Evolutionary conservation across 2,329 filamentous ascomycete genomes (phyloP), one percentile per base, ranked within the genome.

Genomic region (Ascochyta fabae): DNA sequence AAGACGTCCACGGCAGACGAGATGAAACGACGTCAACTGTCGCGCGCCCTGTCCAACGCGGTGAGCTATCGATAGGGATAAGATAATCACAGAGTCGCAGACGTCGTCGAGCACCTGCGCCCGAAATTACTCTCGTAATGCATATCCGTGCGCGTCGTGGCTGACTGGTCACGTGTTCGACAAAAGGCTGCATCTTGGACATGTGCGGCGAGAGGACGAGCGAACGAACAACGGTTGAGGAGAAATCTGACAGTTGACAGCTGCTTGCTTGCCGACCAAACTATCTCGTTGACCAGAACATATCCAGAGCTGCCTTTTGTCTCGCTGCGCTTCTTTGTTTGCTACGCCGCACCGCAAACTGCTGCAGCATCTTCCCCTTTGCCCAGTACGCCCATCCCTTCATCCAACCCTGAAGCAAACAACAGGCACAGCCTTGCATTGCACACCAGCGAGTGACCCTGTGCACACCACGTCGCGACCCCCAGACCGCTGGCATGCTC

Each of bases 1-100:
- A 16, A 43, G 24, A 42, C 13, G 31, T 41, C n/a, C 16, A 23
- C 33, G 42, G 36, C 36, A 49, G 47, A 56, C 33, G 38, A 56
- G 42, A 51, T 33, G 48, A 44, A 44, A 43, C 53, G 33, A 42
- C 48, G 42, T 47, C 47, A 29, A 51, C 43, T 22, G 48, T 56
- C 53, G 53, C 42, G 39, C 39, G 46, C 46, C 40, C 29, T 41
- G 53, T 50, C 47, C 35, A 48, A 48, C 44, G 44, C 54, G 44
- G 53, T 56, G 54, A 53, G 54, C 48, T 57, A 57, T 57, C 54
- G 54, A 57, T 57, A 57, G 48, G 48, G 43, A 48, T 47, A 52
- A 52, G 54, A 53, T 45, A 45, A 22, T 52, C 54, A 45, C 29
- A 36, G 39, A 56, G 53, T 43, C 48, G 48, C 53, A 48, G 53